Evolutionary conservation across 2,329 filamentous ascomycete genomes (phyloP), one percentile per base, ranked within the genome.

Genomic region (Diaporthe batatas): DNA sequence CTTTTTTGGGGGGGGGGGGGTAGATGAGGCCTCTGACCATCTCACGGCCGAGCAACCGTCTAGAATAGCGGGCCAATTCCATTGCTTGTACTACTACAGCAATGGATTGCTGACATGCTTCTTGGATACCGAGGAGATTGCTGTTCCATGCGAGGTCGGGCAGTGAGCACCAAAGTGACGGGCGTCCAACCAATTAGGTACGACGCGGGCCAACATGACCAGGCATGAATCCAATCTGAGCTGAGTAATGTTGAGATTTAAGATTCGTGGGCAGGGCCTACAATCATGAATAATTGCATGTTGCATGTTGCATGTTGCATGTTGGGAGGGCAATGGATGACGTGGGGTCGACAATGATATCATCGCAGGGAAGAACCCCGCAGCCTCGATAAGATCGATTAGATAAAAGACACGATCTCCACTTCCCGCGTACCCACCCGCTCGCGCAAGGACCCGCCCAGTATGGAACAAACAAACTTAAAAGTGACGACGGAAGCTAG

Each of bases 311-410:
- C 29, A 29, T 29, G 1, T 42, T 42, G 39, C 39, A 51, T 14
- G 14, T 42, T 42, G 39, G 18, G 1, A 18, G 39, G 44, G 18
- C 42, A 14, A 32, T 25, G n/a, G 10, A 11, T 51, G 44, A 11
- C 3, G 44, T 65, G 62, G 62, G 44, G 62, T 39, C 10, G n/a
- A 36, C 2, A n/a, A 67, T 67, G 62, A 67, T 67, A 67, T 53
- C 62, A 67, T 53, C 51, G 47, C 47, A 39, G 32, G 47, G 62
- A 29, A 53, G 12, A 16, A 21, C 62, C 47, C 62, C 62, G 62
- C 62, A 32, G 14, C 6, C 0, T 2, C 6, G 47, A 67, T 67
- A 21, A 67, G 62, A 67, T 67, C 62, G 62, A 53, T 67, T 53
- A 67, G 62, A 67, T 67, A 67, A 62, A 25, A 2, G 6, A 47